Evolutionary conservation across 495 filamentous ascomycete species (phyloP), one percentile per base, ranked within the genome.

Genomic region (Penicillium arizonense): DNA sequence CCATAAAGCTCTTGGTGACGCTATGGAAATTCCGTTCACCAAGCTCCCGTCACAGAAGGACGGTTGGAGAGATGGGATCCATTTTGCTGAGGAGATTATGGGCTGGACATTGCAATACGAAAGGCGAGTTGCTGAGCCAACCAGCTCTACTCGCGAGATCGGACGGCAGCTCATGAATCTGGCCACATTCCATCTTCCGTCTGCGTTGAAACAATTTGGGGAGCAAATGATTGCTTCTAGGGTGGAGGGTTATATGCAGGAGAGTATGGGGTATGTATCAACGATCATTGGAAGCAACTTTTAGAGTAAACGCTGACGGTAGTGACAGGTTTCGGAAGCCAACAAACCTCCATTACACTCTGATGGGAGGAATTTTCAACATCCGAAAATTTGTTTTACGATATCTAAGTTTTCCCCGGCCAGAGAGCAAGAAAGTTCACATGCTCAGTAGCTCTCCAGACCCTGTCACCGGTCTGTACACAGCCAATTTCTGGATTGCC

Each of bases 61-160:
- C 9, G 68, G 69, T 0, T 84, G 80, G 80, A 58, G 35, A 8
- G 77, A 85, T 64, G 81, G 81, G 5, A 52, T 80, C 52, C 74
- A 83, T 18, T 84, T 80, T 59, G 67, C 74, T 5, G 64, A 74
- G 6, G 78, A 84, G 39, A 53, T 84, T 41, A 55, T 52, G 1
- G 58, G 67, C 23, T 85, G 79, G 80, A 74, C 77, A 1, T 56
- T 67, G 24, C 23, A 49, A 5, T 83, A 84, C 58, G 79, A 83
- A 56, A 62, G 60, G 32, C 44, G 50, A 35, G 57, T 63, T 4
- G 65, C 61, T 2, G 58, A 51, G 14, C 64, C 69, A 3, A 64
- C 58, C 18, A 18, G 1, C 18, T 18, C 18, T 18, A 18, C 18
- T 1, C 18, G 1, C 18, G 18, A 18, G 18, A 18, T 18, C 18